Base-by-base conservation (phyloP, 306 rosid genomes). In the Vicia villosa region DNA sequence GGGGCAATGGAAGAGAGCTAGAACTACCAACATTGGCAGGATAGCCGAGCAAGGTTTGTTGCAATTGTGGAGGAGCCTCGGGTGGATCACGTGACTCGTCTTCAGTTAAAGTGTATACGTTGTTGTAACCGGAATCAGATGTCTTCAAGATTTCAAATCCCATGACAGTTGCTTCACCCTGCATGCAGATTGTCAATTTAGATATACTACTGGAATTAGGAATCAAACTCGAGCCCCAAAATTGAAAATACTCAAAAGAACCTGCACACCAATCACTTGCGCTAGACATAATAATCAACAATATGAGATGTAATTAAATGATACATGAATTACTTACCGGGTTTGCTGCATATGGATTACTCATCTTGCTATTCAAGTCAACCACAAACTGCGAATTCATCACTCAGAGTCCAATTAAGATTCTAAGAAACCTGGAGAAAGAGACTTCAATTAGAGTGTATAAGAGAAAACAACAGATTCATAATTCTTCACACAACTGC, bases 31-130 rank as follows among this genome's bases (percentile, higher is more conserved):
- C 63, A 64, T 73, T 80, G 12, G 87, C 72, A 11, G 97, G 92
- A 67, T 84, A 75, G 46, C 80, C 56, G 40, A 91, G 83, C 74
- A 88, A 65, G 24, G 84, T 69, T 76, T 86, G 89, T 43, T 84
- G 97, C 78, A 95, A 74, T 82, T 95, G 96, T 28, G 97, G 77
- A 12, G 99, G 99, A 62, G 76, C 86, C 36, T 70, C 10, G 15
- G 97, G 97, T 11, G 99, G 99, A 78, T 95, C 99, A n/a, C 82
- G 85, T 6, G 92, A 80, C 57, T 91, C 97, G 1, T 95, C 99
- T 67, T 91, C 97, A 62, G 60, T 87, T 61, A 82, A 89, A 3
- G 83, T 77, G 75, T 82, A 91, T n/a, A n/a, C 64, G 20, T 85
- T 95, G 76, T 82, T 84, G 82, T 95, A 95, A 68, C 96, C 82